Evolutionary conservation across 139 green algal genomes (phyloP).

Genomic region (Chlamydomonas eustigma): DNA sequence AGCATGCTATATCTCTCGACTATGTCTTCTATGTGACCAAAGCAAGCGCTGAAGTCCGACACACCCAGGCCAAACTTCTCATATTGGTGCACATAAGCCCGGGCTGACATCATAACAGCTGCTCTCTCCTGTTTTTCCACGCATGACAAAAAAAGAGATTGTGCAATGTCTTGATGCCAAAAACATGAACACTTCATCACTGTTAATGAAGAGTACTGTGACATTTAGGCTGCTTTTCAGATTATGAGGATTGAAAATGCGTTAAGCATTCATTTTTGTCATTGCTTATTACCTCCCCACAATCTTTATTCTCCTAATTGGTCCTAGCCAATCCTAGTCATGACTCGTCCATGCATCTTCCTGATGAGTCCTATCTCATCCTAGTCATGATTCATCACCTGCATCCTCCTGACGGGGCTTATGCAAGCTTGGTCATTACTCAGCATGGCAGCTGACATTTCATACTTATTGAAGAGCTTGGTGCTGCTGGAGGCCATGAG

Average conservation of each 20-base stretch:
- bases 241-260: too few species aligned
- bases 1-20: conserved; percentile 28
- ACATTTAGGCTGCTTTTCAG: too few species aligned
- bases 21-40: conserved; percentile 64
- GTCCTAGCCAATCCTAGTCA: too few species aligned
- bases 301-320: too few species aligned
- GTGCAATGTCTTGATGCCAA: too few species aligned
- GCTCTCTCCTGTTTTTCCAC: conserved; percentile 48
- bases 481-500: conserved; percentile 41
- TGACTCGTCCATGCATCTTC: too few species aligned
- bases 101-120: conserved; percentile 53
- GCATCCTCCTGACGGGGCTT: conserved; percentile 33
- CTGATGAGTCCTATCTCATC: too few species aligned
- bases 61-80: conserved; percentile 55
- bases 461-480: conserved; percentile 36
- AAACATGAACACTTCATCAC: too few species aligned
- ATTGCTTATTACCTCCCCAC: too few species aligned
- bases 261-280: too few species aligned
- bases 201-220: too few species aligned
- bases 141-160: too few species aligned
- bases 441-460: conserved; percentile 58
- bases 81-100: conserved; percentile 78
- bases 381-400: conserved; percentile 21
- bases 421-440: conserved; percentile 54
- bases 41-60: conserved; percentile 53